Percentiles rank a stretch among this genome's conserved stretches.
Evolutionary conservation across 2,329 filamentous ascomycete genomes (phyloP).

Genomic region (Fusarium sp.): DNA sequence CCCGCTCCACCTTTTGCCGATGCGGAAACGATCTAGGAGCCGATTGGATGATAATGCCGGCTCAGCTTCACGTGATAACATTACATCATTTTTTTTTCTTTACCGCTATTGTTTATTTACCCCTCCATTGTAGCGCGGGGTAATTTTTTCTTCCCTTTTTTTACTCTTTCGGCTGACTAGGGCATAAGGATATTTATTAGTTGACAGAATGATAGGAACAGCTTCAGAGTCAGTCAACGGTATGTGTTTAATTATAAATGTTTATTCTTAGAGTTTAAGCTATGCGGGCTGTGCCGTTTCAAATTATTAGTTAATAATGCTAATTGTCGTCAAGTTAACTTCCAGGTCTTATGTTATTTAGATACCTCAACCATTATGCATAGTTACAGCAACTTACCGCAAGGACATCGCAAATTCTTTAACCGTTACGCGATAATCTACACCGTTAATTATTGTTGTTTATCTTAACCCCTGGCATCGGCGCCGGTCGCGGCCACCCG

Average conservation of each 20-base stretch:
- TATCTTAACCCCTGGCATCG: slow-evolving; percentile 5
- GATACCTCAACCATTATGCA: background rate
- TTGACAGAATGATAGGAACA: slow-evolving; percentile 25
- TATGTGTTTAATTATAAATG: background rate
- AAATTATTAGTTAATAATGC: background rate
- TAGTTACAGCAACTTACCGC: background rate
- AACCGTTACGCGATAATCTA: background rate
- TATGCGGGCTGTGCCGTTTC: background rate
- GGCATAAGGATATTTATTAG: background rate
- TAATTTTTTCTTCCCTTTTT: slow-evolving; percentile 21
- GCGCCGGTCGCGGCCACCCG: slow-evolving; percentile 27
- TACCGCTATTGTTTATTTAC: slow-evolving; percentile 34
- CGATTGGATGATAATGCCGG: slow-evolving; percentile 28
- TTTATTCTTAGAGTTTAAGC: background rate
- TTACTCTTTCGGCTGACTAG: background rate
- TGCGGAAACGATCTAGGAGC: slow-evolving; percentile 29
- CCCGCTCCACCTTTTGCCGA: slow-evolving; percentile 37
- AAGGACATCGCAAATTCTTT: background rate
- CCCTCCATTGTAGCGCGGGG: slow-evolving; percentile 39
- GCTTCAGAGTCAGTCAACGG: background rate
- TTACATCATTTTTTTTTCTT: slow-evolving; percentile 40
- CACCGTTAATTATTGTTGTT: slow-evolving; percentile 30
- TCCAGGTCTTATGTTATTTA: background rate
- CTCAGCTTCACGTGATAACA: slow-evolving; percentile 11
- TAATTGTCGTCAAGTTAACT: background rate